Evolutionary conservation across 2,329 filamentous ascomycete species (phyloP).

Genomic region (Xylaria sp.): DNA sequence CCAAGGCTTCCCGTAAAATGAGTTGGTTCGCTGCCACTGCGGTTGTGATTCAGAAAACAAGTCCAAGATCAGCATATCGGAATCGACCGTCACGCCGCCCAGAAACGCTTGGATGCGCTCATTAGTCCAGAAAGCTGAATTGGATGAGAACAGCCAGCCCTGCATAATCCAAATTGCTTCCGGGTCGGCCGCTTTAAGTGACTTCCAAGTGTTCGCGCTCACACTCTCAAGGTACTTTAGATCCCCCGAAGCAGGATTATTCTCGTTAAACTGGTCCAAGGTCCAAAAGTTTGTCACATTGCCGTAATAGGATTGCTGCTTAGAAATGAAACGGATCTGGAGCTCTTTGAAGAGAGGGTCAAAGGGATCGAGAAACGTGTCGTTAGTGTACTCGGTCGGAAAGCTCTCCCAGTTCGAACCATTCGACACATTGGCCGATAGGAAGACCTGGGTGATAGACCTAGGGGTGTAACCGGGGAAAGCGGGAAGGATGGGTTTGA

Average conservation of each 20-base stretch:
- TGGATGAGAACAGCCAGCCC: slow-evolving; percentile 38
- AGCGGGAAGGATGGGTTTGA: slow-evolving; percentile 38
- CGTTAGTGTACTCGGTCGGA: slow-evolving; percentile 33
- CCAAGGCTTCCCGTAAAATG: slow-evolving; percentile 40
- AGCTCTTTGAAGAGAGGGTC: slow-evolving; percentile 38
- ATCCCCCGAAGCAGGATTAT: slow-evolving; percentile 37
- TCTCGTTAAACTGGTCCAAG: slow-evolving; percentile 41
- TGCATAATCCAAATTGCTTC: slow-evolving; percentile 40
- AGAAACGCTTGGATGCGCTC: slow-evolving; percentile 37
- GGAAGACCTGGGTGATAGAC: slow-evolving; percentile 32
- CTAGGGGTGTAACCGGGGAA: slow-evolving; percentile 37
- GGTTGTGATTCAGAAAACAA: slow-evolving; percentile 40
- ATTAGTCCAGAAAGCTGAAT: slow-evolving; percentile 39
- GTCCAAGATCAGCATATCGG: slow-evolving; percentile 39
- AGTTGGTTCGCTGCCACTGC: slow-evolving; percentile 39
- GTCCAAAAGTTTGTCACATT: slow-evolving; percentile 39
- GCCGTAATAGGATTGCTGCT: slow-evolving; percentile 37
- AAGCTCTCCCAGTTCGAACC: slow-evolving; percentile 38
- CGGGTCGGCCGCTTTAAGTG: slow-evolving; percentile 38
- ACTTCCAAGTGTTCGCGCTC: slow-evolving; percentile 37
- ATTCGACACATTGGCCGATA: slow-evolving; percentile 36
- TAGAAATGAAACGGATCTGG: slow-evolving; percentile 36
- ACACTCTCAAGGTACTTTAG: slow-evolving; percentile 38
- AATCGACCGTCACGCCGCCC: slow-evolving; percentile 36
- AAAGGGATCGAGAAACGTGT: slow-evolving; percentile 39